Percentiles rank a stretch among this genome's conserved stretches.
These are phyloP conservation scores for Lasiodiplodia gonubiensis DNA, from an alignment of 2,329 filamentous ascomycete genomes.

Conservation along the genomic window DNA sequence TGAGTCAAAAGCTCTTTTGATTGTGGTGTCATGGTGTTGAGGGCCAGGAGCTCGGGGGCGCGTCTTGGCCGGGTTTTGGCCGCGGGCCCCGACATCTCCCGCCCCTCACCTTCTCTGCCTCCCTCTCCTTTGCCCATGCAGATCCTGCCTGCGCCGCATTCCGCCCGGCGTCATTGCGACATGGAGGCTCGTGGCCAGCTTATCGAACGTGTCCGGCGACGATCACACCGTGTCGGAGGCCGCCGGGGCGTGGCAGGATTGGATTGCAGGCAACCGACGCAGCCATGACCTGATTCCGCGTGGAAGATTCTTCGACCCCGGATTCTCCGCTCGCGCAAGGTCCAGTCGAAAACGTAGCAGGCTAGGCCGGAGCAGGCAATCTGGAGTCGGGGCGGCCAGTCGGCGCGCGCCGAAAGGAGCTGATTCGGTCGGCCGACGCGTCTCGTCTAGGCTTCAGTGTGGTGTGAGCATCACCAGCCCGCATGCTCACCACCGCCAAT, in stretches of 20 bases:
- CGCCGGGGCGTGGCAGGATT: not conserved
- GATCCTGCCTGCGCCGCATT: constrained; percentile 8
- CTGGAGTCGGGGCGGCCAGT: constrained; percentile 5
- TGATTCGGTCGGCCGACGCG: constrained; percentile 10
- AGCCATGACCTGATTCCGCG: not conserved
- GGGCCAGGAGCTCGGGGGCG: not conserved
- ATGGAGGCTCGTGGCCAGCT: not conserved
- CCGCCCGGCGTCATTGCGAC: not conserved
- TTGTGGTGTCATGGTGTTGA: constrained; percentile 14
- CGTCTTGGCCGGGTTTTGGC: constrained; percentile 3
- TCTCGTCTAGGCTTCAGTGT: not conserved
- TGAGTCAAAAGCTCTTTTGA: not conserved
- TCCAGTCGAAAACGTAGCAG: not conserved
- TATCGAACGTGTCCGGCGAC: constrained; percentile 9
- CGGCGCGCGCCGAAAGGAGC: constrained; percentile 17
- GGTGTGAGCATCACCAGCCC: constrained; percentile 25
- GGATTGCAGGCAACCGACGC: not conserved
- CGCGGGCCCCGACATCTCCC: not conserved
- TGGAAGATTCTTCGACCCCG: not conserved
- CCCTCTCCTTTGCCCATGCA: constrained; percentile 3
- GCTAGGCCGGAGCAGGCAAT: not conserved
- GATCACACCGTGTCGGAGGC: constrained; percentile 4
- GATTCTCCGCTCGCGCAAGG: constrained; percentile 3
- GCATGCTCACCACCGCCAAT: constrained; percentile 1
- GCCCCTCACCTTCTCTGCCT: constrained; percentile 2